Conservation (phyloP, 495 filamentous ascomycete species). For the Hyphodiscus hymeniophilus region DNA sequence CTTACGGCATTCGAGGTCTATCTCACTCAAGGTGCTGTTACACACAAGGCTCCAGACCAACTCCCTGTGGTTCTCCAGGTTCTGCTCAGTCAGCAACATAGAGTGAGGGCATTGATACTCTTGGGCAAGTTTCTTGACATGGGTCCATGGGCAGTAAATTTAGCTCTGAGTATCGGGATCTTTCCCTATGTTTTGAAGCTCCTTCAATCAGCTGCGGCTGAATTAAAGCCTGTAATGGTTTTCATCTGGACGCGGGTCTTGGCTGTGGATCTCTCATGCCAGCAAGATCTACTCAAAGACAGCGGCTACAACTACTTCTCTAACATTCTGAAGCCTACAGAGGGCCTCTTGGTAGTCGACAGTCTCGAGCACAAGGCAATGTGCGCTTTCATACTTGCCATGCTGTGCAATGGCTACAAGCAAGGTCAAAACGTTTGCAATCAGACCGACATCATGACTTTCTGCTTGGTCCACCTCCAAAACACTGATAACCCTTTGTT, state of each 20-base stretch:
- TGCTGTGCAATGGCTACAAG: conserved; percentile 89
- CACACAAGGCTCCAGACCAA: conserved; percentile 83
- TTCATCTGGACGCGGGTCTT: conserved; percentile 98
- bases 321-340: conserved; percentile 73
- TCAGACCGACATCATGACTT: conserved; percentile 76
- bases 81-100: conserved; percentile 87
- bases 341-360: conserved; percentile 74
- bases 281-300: conserved; percentile 88
- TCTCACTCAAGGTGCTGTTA: conserved; percentile 75
- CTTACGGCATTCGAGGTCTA: conserved; percentile 97
- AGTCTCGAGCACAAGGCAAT: conserved; percentile 93
- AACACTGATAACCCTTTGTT: conserved; percentile 82
- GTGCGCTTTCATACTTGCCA: conserved; percentile 96
- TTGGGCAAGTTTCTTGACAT: conserved; percentile 91
- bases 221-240: conserved; percentile 97
- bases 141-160: conserved; percentile 94
- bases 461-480: conserved; percentile 70
- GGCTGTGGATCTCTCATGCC: conserved; percentile 88
- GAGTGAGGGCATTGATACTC: conserved; percentile 85
- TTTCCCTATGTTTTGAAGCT: conserved; percentile 97
- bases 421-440: conserved; percentile 86
- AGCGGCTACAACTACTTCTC: conserved; percentile 97
- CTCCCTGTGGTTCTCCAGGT: conserved; percentile 95
- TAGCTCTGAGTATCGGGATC: conserved; percentile 94
- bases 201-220: conserved; percentile 86